A percentile compares a stretch with the other conserved stretches of the same genome.
Conservation (phyloP, 805 yeast genomes). For the Torulaspora gathmanii region DNA sequence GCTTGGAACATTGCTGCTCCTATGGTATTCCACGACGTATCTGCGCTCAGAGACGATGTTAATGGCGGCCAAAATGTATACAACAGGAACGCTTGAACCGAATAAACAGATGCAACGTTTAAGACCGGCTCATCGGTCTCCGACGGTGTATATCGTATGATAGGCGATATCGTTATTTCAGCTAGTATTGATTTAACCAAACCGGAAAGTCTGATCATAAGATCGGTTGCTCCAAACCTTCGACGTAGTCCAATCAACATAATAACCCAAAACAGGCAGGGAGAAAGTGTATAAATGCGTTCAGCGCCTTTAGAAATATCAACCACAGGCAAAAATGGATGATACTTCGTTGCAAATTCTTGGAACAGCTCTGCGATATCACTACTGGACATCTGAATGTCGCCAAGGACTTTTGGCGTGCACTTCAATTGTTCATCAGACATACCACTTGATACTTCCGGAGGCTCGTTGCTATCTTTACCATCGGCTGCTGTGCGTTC, state of each 20-base stretch:
- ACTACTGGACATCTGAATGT: slow-evolving; percentile 51
- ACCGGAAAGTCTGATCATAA: slow-evolving; percentile 62
- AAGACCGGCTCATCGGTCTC: slow-evolving; percentile 76
- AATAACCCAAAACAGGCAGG: slow-evolving; percentile 90
- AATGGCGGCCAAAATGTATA: slow-evolving; percentile 96
- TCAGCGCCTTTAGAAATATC: slow-evolving; percentile 82
- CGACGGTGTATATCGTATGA: slow-evolving; percentile 74
- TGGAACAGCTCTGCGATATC: slow-evolving; percentile 58
- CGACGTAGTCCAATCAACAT: slow-evolving; percentile 80
- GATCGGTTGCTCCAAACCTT: slow-evolving; percentile 36
- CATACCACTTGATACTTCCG: slow-evolving; percentile 12
- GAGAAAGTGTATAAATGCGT: slow-evolving; percentile 69
- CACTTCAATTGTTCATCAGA: slow-evolving; percentile 45
- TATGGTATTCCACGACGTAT: slow-evolving; percentile 91
- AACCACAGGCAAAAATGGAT: slow-evolving; percentile 81
- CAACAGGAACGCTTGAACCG: slow-evolving; percentile 86
- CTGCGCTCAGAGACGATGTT: slow-evolving; percentile 90
- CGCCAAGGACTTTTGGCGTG: slow-evolving; percentile 66
- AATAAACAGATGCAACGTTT: slow-evolving; percentile 85
- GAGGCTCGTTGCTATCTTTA: background rate
- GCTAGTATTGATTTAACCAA: slow-evolving; percentile 72
- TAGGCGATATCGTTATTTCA: slow-evolving; percentile 86
- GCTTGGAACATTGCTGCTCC: slow-evolving; percentile 94
- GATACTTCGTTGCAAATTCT: slow-evolving; percentile 75
- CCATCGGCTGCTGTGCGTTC: background rate